These are phyloP conservation scores for Fusarium stilboides DNA, from an alignment of 2,329 filamentous ascomycete species.

Conservation along the genomic window DNA sequence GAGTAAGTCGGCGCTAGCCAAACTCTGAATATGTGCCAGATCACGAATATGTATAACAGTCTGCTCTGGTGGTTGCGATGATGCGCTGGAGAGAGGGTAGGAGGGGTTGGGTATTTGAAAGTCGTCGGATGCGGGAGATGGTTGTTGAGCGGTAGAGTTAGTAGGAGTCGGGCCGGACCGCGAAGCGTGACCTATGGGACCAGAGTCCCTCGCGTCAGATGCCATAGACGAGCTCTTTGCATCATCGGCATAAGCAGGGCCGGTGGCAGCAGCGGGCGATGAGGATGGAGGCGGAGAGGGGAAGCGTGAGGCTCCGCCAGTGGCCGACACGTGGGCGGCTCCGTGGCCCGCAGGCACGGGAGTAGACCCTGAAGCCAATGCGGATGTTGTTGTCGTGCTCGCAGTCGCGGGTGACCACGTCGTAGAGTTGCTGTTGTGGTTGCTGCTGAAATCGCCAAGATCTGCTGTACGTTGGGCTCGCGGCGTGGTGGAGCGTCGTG, in stretches of 20 bases:
- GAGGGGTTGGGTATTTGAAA: constrained; percentile 56
- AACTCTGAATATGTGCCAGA: constrained; percentile 89
- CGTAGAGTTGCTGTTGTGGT: constrained; percentile 26
- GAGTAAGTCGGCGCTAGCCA: constrained; percentile 84
- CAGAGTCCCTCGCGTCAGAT: constrained; percentile 55
- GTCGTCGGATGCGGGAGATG: constrained; percentile 57
- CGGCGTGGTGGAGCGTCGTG: constrained; percentile 51
- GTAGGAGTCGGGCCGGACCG: constrained; percentile 41
- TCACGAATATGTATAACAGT: constrained; percentile 85
- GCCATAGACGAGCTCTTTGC: constrained; percentile 65
- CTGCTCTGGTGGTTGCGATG: constrained; percentile 55
- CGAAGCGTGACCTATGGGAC: constrained; percentile 48
- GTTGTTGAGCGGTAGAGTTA: constrained; percentile 50
- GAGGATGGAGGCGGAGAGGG: constrained; percentile 71
- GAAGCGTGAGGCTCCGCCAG: constrained; percentile 63
- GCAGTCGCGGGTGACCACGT: constrained; percentile 40
- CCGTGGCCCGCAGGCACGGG: constrained; percentile 44
- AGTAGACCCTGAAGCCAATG: constrained; percentile 39
- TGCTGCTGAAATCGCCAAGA: constrained; percentile 37
- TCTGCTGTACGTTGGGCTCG: constrained; percentile 49
- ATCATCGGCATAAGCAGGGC: constrained; percentile 58
- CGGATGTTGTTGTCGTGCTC: constrained; percentile 15
- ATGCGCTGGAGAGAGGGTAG: constrained; percentile 52
- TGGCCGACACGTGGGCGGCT: constrained; percentile 50
- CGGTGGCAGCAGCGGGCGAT: constrained; percentile 61